A percentile compares a stretch with the other conserved stretches of the same genome.
phyloP scores from a whole-genome alignment of 78 protist genomes.

The Trichosphaerium sp. region DNA sequence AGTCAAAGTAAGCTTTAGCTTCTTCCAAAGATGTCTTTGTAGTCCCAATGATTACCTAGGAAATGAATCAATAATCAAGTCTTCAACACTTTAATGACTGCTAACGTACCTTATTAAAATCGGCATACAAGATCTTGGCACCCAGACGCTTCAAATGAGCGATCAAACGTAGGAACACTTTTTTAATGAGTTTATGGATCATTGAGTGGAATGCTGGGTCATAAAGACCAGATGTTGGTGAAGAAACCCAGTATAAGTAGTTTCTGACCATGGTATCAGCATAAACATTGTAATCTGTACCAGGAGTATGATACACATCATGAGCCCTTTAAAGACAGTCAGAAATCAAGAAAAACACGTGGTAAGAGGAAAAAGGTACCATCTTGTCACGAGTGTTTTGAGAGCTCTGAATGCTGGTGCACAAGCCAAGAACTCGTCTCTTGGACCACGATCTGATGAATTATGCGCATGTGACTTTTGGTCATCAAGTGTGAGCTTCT shows the following conservation, averaged over 20 bases:
- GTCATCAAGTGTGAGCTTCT: neutral
- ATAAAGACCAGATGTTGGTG: constrained; percentile 38
- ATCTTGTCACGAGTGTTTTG: constrained; percentile 35
- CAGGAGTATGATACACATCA: no score
- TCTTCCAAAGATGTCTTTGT: constrained; percentile 35
- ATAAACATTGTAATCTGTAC: neutral
- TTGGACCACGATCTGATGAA: neutral
- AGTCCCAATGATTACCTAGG: constrained; percentile 47
- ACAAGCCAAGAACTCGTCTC: neutral
- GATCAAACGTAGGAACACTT: constrained; percentile 55
- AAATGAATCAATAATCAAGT: neutral
- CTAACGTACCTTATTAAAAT: constrained; percentile 22
- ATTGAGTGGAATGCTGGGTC: constrained; percentile 60
- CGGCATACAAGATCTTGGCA: constrained; percentile 52
- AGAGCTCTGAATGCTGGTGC: constrained; percentile 35
- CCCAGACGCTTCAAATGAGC: constrained; percentile 59
- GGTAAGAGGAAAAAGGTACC: constrained; percentile 36
- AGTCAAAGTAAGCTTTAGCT: constrained; percentile 48
- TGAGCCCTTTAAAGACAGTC: no score
- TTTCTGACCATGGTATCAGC: constrained; percentile 57
- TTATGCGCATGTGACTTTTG: neutral
- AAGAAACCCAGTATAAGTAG: constrained; percentile 76
- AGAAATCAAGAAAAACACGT: no score
- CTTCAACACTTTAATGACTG: neutral
- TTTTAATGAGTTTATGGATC: constrained; percentile 63